These are phyloP conservation scores for Trichophyton benhamiae DNA, from an alignment of 2,329 filamentous ascomycete genomes.

Conservation along the genomic window DNA sequence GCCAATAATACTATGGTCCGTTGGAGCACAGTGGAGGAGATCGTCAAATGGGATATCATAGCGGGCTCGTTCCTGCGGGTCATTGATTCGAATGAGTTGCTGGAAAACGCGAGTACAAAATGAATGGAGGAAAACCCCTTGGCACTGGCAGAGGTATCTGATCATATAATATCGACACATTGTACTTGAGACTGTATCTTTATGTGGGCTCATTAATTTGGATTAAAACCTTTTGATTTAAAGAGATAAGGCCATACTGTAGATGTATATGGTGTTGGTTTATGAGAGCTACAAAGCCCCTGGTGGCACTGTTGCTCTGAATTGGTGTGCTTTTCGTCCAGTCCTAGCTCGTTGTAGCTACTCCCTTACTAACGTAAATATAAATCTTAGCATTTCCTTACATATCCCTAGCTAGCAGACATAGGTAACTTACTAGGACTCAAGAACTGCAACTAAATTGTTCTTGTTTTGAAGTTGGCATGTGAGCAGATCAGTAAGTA, in stretches of 20 bases:
- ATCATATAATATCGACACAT: conserved; percentile 23
- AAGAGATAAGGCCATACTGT: neutral
- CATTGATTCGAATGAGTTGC: conserved; percentile 23
- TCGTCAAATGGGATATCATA: conserved; percentile 12
- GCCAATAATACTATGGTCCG: conserved; percentile 6
- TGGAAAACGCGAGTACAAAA: conserved; percentile 18
- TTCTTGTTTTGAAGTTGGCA: no score
- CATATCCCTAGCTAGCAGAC: no score
- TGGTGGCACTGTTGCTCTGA: no score
- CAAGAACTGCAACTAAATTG: no score
- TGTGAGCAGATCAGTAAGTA: no score
- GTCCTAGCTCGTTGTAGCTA: no score
- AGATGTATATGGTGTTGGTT: no score
- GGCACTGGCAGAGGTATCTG: conserved; percentile 19
- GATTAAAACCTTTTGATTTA: neutral
- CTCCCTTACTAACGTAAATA: no score
- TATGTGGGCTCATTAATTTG: neutral
- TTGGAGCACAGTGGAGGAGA: conserved; percentile 9
- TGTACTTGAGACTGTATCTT: neutral
- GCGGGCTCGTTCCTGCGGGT: conserved; percentile 14
- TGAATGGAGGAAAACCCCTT: conserved; percentile 13
- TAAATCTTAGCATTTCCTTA: no score
- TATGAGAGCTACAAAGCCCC: no score
- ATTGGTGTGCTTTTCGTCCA: no score
- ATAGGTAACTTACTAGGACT: no score